Conservation (phyloP, 192 early-diverging fungal species). For the Chytriomyces confervae region DNA sequence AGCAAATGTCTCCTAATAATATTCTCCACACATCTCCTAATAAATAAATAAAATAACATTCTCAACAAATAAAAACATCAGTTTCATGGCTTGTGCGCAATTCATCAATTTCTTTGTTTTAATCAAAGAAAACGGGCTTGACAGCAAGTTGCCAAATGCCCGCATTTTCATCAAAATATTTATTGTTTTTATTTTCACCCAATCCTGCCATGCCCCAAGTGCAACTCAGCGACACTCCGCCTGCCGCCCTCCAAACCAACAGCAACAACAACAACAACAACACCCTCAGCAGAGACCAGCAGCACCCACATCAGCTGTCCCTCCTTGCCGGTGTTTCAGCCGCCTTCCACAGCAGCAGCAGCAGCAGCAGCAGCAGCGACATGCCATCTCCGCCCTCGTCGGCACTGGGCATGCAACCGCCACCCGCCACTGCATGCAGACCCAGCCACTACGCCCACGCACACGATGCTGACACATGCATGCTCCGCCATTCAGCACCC, state of each 20-base stretch:
- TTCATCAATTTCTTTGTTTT: too few relatives aligned
- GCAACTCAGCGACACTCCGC: background rate
- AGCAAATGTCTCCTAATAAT: too few relatives aligned
- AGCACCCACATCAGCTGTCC: background rate
- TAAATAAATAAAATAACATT: too few relatives aligned
- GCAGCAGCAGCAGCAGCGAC: background rate
- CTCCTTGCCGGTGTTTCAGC: too few relatives aligned
- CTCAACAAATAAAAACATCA: too few relatives aligned
- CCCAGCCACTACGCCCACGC: background rate
- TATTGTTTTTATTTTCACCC: background rate
- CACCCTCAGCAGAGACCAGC: too few relatives aligned
- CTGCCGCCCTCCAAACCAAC: background rate
- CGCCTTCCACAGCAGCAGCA: background rate
- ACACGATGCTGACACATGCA: background rate
- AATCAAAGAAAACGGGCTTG: too few relatives aligned
- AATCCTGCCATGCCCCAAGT: background rate
- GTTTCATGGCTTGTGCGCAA: too few relatives aligned
- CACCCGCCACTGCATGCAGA: background rate
- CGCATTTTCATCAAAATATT: background rate
- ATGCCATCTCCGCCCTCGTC: background rate
- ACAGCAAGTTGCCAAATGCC: too few relatives aligned
- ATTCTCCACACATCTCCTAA: too few relatives aligned
- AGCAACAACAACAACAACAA: background rate
- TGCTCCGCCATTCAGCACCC: background rate
- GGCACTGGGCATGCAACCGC: background rate